Evolutionary conservation across 2,329 filamentous ascomycete genomes (phyloP), one percentile per base, ranked within the genome.

Genomic region (Aspergillus caelatus): DNA sequence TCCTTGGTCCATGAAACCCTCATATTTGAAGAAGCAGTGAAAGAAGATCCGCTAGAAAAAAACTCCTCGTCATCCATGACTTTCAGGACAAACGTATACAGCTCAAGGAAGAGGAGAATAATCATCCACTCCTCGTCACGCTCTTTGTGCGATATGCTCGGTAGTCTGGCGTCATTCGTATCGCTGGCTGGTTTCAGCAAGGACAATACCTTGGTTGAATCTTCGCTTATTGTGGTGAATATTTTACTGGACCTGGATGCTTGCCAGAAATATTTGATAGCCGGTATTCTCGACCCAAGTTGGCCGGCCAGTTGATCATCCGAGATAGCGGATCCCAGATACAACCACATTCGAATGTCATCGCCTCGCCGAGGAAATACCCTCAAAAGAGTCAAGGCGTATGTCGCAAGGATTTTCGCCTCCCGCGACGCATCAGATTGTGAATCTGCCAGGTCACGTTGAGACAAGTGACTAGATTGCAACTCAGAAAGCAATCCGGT

Each of bases 21-120:
- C 81, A 83, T 58, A 82, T 85, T 61, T 71, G 81, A 28, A 76
- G 80, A 32, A 75, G 80, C 74, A n/a, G 76, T 69, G 23, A 80
- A 68, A 30, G 82, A 80, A 45, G 77, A 80, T 65, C 86, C 79
- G 61, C 84, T 84, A 62, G 88, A 86, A 65, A 96, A 91, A 74
- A 99, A 99, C 71, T 99, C 95, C 68, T 98, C 94, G 67, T 99
- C 95, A 70, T 99, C 95, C 75, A 94, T 96, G 39, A 98, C 88
- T 70, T 95, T 91, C 14, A 98, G 82, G 2, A 97, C 88, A 74
- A 98, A 98, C 2, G 91, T 93, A 75, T 97, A 99, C 0, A 99
- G 85, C 71, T 99, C 95, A 7, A 99, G 84, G 73, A 99, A 98
- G 0, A 99, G 85, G 0, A 98, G 82, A 48, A 97, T 87, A 1